Base-by-base conservation (phyloP, 2,329 filamentous ascomycete genomes). In the Pseudonectria foliicola region DNA sequence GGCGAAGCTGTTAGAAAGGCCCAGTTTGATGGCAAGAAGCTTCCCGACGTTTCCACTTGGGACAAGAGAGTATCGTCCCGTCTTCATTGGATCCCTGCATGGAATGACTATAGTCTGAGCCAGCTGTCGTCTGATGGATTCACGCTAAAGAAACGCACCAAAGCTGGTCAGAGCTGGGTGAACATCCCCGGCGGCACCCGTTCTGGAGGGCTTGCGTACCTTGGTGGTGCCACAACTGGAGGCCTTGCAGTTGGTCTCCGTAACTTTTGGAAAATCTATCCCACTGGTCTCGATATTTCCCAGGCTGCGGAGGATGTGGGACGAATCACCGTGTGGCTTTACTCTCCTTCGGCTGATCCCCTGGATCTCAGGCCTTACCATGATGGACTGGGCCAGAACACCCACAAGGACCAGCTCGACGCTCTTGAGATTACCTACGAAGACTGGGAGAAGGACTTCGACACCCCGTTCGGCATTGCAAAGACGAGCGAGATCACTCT, bases 181-280 rank as follows among this genome's bases (percentile, higher is more conserved):
- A 74, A 71, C 2, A 71, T 78, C 10, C 68, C 72, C 0, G 75
- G 71, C 0, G 73, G 73, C 2, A 73, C 68, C 1, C 64, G 73
- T 2, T 65, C 76, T 1, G 68, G 66, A 1, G 76, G 77, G 0
- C 55, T 78, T 1, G 73, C 67, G 0, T 81, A 80, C 42, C 64
- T 80, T 1, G 77, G 77, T 2, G 69, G 70, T 8, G 70, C 75
- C 5, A 69, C 63, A 0, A 55, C 59, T 3, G 77, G 77, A n/a
- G 77, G 77, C 10, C 60, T 81, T 2, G 75, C 71, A 1, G 52
- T 80, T 5, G 74, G 73, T 1, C 61, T 77, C 30, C 67, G 70
- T 3, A 68, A 80, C 45, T 80, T 80, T 50, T 80, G 77, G 77
- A 73, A 80, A 58, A 65, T 71, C 12, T 78, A 75, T 42, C 77